Evolutionary conservation across 768 basidiomycete genomes (phyloP).

Genomic region (Suillus subalutaceus): DNA sequence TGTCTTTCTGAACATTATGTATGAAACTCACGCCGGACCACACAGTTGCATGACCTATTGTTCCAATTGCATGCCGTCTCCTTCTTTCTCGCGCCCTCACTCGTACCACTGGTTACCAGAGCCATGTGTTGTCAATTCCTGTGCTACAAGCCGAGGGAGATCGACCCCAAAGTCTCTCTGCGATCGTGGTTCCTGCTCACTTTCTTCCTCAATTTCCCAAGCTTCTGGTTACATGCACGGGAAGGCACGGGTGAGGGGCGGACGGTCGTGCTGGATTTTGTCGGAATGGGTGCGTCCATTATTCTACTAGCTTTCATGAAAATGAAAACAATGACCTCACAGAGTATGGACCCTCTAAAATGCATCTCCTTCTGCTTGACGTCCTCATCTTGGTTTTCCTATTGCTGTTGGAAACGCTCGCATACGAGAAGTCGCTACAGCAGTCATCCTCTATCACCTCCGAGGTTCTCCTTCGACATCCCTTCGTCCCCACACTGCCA

Average conservation of each 20-base stretch:
- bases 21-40: slow-evolving; percentile 13
- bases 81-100: slow-evolving; percentile 74
- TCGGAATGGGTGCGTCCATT: slow-evolving; percentile 61
- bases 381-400: slow-evolving; percentile 68
- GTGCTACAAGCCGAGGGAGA: slow-evolving; percentile 66
- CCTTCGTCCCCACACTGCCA: slow-evolving; percentile 22
- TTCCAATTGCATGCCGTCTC: slow-evolving; percentile 77
- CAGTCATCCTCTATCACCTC: slow-evolving; percentile 43
- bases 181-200: slow-evolving; percentile 68
- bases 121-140: slow-evolving; percentile 61
- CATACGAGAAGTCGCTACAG: slow-evolving; percentile 58
- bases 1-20: slow-evolving; percentile 11
- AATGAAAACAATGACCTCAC: slow-evolving; percentile 8
- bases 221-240: slow-evolving; percentile 63
- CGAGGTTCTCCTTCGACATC: slow-evolving; percentile 41
- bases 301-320: slow-evolving; percentile 2
- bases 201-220: slow-evolving; percentile 57
- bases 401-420: slow-evolving; percentile 63
- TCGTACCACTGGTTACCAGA: slow-evolving; percentile 45
- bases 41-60: slow-evolving; percentile 68
- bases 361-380: slow-evolving; percentile 70
- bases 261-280: slow-evolving; percentile 73
- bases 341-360: slow-evolving; percentile 66
- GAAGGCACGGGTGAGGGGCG: slow-evolving; percentile 58
- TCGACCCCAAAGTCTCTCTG: slow-evolving; percentile 65